Evolutionary conservation across 805 yeast species (phyloP).

Genomic region (Ogataea nonfermentans): DNA sequence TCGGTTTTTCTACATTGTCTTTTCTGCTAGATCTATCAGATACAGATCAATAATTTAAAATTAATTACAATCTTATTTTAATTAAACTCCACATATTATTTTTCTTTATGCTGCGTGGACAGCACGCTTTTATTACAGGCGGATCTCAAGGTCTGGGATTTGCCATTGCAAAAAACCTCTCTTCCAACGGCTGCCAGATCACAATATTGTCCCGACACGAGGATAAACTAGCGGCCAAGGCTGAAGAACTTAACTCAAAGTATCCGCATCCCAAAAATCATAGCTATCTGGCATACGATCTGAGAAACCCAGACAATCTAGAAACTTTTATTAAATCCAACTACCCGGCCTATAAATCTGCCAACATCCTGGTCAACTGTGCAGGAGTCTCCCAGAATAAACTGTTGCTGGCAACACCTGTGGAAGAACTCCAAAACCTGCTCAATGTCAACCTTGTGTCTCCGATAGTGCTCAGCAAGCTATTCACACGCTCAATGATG

Average conservation of each 20-base stretch:
- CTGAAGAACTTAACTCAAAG: slow-evolving; percentile 17
- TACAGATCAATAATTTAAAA: neutral
- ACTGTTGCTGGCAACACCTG: slow-evolving; percentile 44
- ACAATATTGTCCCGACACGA: slow-evolving; percentile 51
- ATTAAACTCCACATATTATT: too few species aligned
- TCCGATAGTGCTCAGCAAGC: slow-evolving; percentile 58
- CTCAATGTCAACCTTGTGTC: slow-evolving; percentile 57
- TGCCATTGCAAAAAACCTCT: slow-evolving; percentile 49
- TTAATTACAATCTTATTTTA: too few species aligned
- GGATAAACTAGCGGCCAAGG: slow-evolving; percentile 32
- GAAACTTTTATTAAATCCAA: slow-evolving; percentile 16
- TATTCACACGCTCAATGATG: slow-evolving; percentile 52
- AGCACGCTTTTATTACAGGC: slow-evolving; percentile 57
- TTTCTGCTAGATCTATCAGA: neutral
- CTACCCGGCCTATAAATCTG: slow-evolving; percentile 32
- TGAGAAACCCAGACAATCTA: slow-evolving; percentile 21
- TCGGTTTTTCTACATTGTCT: too few species aligned
- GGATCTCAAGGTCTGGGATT: slow-evolving; percentile 70
- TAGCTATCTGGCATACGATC: slow-evolving; percentile 35
- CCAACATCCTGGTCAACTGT: slow-evolving; percentile 56
- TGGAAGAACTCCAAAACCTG: slow-evolving; percentile 42
- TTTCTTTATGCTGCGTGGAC: slow-evolving; percentile 14
- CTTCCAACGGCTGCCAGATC: slow-evolving; percentile 50
- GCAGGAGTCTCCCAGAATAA: slow-evolving; percentile 64
- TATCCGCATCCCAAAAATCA: slow-evolving; percentile 28